A percentile compares a stretch with the other conserved stretches of the same genome.
phyloP scores from a whole-genome alignment of 306 rosid species.

The Carpinus viminea region DNA sequence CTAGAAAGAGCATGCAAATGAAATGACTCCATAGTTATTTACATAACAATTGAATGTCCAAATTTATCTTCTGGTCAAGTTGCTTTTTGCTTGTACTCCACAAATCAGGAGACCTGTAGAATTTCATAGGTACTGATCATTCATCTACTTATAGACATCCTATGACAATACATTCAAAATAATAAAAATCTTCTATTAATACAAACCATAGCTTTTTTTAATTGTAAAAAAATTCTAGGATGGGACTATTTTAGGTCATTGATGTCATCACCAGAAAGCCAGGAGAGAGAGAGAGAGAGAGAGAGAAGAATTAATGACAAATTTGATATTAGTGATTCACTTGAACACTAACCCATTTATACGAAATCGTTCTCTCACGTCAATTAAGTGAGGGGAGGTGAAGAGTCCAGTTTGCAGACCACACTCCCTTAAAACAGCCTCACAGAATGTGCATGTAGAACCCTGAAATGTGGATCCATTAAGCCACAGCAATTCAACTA shows the following conservation, averaged over 20 bases:
- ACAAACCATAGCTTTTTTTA: not conserved
- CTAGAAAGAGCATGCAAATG: not conserved
- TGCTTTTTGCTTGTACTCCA: not conserved
- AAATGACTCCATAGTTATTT: not conserved
- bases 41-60: conserved; percentile 1
- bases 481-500: not conserved
- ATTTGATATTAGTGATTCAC: not conserved
- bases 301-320: not conserved
- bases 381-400: conserved; percentile 74
- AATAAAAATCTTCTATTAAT: not conserved
- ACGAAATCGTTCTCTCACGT: conserved; percentile 70
- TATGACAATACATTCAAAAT: not conserved
- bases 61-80: not conserved
- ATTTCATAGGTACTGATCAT: not conserved
- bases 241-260: not conserved
- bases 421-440: conserved; percentile 72
- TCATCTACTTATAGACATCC: not conserved
- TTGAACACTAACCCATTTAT: conserved; percentile 62
- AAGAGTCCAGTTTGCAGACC: conserved; percentile 76
- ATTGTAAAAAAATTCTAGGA: not conserved
- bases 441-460: conserved; percentile 69
- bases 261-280: not conserved
- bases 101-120: not conserved
- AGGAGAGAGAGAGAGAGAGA: not conserved
- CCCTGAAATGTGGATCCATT: conserved; percentile 47